Evolutionary conservation across 495 filamentous ascomycete species (phyloP).

Genomic region (Penicillium odoratum): DNA sequence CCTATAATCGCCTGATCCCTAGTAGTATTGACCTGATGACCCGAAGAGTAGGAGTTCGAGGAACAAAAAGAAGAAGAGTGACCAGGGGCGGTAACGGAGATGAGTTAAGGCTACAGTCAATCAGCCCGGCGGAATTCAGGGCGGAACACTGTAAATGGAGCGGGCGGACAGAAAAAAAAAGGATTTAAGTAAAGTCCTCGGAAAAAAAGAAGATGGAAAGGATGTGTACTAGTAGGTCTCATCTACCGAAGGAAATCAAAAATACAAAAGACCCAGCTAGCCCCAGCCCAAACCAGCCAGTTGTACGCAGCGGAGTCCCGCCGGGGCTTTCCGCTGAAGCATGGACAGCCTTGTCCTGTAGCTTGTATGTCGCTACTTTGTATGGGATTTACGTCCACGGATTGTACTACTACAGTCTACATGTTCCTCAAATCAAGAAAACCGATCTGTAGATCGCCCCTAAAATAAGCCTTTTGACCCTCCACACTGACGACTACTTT

Average conservation of each 20-base stretch:
- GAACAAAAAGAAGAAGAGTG: not conserved
- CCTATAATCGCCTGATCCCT: not conserved
- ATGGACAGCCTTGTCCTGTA: not conserved
- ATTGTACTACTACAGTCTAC: not conserved
- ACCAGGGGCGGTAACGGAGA: constrained; percentile 5
- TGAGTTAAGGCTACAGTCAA: not conserved
- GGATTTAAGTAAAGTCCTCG: not conserved
- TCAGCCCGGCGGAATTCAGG: not conserved
- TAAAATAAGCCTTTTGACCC: constrained; percentile 11
- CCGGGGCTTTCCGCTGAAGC: constrained; percentile 35
- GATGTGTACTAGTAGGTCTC: not conserved
- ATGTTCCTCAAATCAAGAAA: not conserved
- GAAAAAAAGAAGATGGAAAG: not conserved
- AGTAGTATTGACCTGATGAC: not conserved
- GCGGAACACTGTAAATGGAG: not conserved
- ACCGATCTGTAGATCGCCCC: constrained; percentile 3
- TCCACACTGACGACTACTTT: not conserved
- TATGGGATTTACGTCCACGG: not conserved
- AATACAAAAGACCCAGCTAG: not conserved
- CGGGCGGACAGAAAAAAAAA: not conserved
- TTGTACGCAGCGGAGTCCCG: constrained; percentile 37
- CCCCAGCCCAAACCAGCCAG: not conserved
- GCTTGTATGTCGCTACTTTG: too few species aligned
- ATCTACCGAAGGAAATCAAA: not conserved
- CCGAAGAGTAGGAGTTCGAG: not conserved